These are phyloP conservation scores for Vitis riparia DNA, from an alignment of 164 flowering plant species.

Conservation along the genomic window DNA sequence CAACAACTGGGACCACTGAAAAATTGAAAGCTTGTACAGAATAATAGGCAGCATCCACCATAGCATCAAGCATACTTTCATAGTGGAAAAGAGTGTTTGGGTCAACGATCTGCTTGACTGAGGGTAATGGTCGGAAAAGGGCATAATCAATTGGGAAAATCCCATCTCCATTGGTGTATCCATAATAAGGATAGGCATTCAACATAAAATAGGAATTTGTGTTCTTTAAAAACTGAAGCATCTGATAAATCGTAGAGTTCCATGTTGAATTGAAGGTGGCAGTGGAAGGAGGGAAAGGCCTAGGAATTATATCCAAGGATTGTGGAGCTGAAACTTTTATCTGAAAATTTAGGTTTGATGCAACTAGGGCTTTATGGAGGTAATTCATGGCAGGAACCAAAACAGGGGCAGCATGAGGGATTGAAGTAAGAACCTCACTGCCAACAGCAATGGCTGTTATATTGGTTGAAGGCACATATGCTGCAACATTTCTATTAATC, in stretches of 20 bases:
- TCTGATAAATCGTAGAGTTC: conserved; percentile 71
- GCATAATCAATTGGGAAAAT: conserved; percentile 91
- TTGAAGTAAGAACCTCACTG: conserved; percentile 76
- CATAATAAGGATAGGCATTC: conserved; percentile 89
- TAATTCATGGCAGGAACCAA: conserved; percentile 73
- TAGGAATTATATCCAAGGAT: conserved; percentile 73
- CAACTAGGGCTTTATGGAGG: conserved; percentile 67
- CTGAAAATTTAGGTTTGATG: conserved; percentile 49
- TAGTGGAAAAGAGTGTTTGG: conserved; percentile 91
- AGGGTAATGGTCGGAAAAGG: conserved; percentile 63
- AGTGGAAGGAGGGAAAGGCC: conserved; percentile 87
- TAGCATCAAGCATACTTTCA: conserved; percentile 87
- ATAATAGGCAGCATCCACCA: conserved; percentile 94
- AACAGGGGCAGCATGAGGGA: conserved; percentile 73
- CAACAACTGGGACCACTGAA: conserved; percentile 69
- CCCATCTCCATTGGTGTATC: conserved; percentile 65
- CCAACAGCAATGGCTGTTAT: conserved; percentile 90
- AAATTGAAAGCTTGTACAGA: conserved; percentile 71
- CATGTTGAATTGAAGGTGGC: conserved; percentile 77
- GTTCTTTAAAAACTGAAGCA: conserved; percentile 79
- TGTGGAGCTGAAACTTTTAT: conserved; percentile 68
- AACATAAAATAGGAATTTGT: conserved; percentile 79
- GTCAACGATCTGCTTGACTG: conserved; percentile 83
- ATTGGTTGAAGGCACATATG: conserved; percentile 72
- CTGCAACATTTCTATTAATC: conserved; percentile 71